Conservation (phyloP, 768 basidiomycete genomes). For the Pulveroboletus frians region DNA sequence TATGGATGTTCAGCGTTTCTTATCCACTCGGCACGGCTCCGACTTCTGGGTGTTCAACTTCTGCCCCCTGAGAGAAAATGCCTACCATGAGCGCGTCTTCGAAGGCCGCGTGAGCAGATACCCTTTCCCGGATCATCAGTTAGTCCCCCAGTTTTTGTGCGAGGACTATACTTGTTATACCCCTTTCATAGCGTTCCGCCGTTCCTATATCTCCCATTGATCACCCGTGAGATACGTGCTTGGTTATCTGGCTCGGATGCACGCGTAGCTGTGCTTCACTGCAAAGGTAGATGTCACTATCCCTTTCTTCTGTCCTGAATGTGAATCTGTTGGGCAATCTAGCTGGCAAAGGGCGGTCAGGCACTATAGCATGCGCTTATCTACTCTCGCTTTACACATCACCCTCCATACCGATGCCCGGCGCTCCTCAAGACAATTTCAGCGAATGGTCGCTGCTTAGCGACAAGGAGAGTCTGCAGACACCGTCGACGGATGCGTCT, state of each 20-base stretch:
- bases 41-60: conserved; percentile 90
- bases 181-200: conserved; percentile 61
- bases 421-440: conserved; percentile 13
- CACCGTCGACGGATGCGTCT: not conserved
- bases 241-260: conserved; percentile 67
- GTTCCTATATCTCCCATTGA: conserved; percentile 64
- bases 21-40: conserved; percentile 65
- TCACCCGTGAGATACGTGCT: conserved; percentile 64
- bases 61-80: conserved; percentile 76
- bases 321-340: conserved; percentile 1
- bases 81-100: conserved; percentile 66
- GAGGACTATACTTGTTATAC: not conserved
- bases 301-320: conserved; percentile 1
- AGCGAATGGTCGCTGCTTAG: conserved; percentile 18
- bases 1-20: conserved; percentile 70
- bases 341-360: conserved; percentile 84
- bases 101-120: conserved; percentile 73
- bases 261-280: conserved; percentile 77
- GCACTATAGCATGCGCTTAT: conserved; percentile 81
- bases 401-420: conserved; percentile 35
- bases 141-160: conserved; percentile 46
- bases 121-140: conserved; percentile 91
- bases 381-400: conserved; percentile 55
- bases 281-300: conserved; percentile 55
- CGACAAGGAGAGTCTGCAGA: conserved; percentile 17